Base-by-base conservation (phyloP, 148 eudicot genomes). In the Spergularia marina region DNA sequence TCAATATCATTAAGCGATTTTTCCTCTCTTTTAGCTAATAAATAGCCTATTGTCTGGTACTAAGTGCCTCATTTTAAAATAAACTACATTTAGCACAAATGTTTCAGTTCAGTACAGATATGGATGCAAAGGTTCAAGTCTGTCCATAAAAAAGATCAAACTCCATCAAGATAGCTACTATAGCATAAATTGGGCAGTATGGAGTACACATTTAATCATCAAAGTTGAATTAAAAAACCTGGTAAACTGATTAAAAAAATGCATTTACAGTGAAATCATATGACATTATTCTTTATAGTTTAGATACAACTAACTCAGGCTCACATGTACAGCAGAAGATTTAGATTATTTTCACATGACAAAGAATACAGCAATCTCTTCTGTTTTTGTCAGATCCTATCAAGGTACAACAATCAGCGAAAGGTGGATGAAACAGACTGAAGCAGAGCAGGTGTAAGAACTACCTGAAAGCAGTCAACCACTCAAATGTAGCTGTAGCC, bases 401-500 rank as follows among this genome's bases (percentile, higher is more conserved):
- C 30, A 47, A 8, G 13, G 53, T 17, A 66, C 25, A 44, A 13
- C 30, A 44, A 66, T n/a, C 55, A 67, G 47, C 16, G 21, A 49
- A 67, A 18, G 54, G 44, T 47, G 2, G 71, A 67, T 11, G 34
- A 12, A 67, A 66, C 47, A 13, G 12, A 41, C 18, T 11, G n/a
- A 40, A 25, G 34, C 9, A 66, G 10, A 66, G 53, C 16, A 66
- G 70, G 54, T 67, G 71, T 2, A 40, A 40, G 69, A 65, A 40
- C 54, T 47, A 67, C 71, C 71, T 67, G 54, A 67, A 47, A 12
- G 7, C 36, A 49, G 54, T 12, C 54, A 67, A 18, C 14, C 36
- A 11, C 71, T 67, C 14, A 21, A 67, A 67, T 51, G 7, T 44
- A 66, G 70, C 10, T 40, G 53, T 66, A 78, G 70, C 74, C 76